phyloP scores from a whole-genome alignment of 139 green algal species.

The Parachlorella kessleri region DNA sequence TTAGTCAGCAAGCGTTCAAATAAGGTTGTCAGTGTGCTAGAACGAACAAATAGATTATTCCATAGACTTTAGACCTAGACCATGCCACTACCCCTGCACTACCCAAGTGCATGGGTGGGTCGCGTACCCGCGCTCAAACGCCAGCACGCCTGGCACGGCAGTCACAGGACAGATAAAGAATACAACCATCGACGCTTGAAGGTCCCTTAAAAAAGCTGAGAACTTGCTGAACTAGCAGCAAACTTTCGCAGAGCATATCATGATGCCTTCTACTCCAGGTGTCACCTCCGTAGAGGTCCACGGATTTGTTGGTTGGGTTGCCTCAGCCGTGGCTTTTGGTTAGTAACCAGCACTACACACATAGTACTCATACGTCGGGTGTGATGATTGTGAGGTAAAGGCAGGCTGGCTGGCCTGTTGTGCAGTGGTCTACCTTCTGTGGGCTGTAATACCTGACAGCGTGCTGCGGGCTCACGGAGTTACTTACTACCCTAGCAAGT shows the following conservation, averaged over 20 bases:
- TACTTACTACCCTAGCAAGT: slow-evolving; percentile 72
- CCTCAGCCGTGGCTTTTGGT: slow-evolving; percentile 49
- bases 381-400: not conserved
- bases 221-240: not conserved
- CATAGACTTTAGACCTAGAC: too few species aligned
- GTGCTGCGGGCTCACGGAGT: slow-evolving; percentile 52
- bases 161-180: not conserved
- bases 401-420: not conserved
- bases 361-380: not conserved
- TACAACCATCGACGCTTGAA: not conserved
- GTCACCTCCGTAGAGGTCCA: slow-evolving; percentile 56
- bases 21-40: too few species aligned
- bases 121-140: too few species aligned
- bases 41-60: too few species aligned
- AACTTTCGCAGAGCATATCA: not conserved
- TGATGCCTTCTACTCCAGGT: not conserved
- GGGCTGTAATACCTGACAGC: slow-evolving; percentile 56
- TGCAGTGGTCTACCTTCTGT: slow-evolving; percentile 62
- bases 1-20: too few species aligned
- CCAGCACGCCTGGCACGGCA: not conserved
- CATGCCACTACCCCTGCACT: too few species aligned
- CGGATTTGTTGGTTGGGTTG: slow-evolving; percentile 65
- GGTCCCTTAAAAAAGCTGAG: not conserved
- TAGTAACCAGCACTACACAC: not conserved
- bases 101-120: too few species aligned